phyloP scores from a whole-genome alignment of 192 early-diverging fungal genomes.

The Gaertneriomyces sp. region DNA sequence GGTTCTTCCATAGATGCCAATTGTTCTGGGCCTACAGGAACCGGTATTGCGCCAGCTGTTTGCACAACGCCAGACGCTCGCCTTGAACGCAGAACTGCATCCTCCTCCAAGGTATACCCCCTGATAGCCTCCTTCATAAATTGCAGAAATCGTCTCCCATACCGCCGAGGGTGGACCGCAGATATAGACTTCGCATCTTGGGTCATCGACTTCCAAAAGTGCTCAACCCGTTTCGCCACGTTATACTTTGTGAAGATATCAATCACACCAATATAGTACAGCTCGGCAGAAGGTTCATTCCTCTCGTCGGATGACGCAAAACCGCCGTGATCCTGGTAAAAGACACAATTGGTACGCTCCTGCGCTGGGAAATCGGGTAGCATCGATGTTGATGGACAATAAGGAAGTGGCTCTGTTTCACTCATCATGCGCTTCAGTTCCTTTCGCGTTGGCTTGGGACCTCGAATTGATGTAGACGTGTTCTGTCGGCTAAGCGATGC shows the following conservation, averaged over 20 bases:
- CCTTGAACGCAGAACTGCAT: constrained; percentile 12
- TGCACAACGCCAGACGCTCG: not conserved
- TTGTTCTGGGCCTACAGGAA: not conserved
- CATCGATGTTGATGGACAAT: constrained; percentile 49
- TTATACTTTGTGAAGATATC: constrained; percentile 97
- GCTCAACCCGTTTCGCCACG: constrained; percentile 81
- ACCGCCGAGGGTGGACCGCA: constrained; percentile 80
- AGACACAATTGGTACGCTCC: constrained; percentile 72
- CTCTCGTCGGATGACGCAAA: constrained; percentile 70
- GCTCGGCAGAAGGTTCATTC: constrained; percentile 50
- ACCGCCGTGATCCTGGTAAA: constrained; percentile 90
- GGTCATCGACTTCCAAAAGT: constrained; percentile 79
- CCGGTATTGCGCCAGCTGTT: not conserved
- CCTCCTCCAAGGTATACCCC: constrained; percentile 21
- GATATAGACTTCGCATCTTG: constrained; percentile 70
- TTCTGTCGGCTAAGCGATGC: constrained; percentile 7
- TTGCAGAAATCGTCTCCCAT: constrained; percentile 83
- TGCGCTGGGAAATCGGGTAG: constrained; percentile 54
- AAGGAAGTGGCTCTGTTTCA: constrained; percentile 56
- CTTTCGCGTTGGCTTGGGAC: not conserved
- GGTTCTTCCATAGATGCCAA: constrained; percentile 5
- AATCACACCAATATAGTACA: constrained; percentile 97
- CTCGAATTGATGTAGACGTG: not conserved
- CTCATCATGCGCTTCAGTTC: constrained; percentile 35
- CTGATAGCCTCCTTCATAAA: constrained; percentile 68